These are phyloP conservation scores for Metarhizium anisopliae DNA, from an alignment of 2,329 filamentous ascomycete species.

Conservation along the genomic window DNA sequence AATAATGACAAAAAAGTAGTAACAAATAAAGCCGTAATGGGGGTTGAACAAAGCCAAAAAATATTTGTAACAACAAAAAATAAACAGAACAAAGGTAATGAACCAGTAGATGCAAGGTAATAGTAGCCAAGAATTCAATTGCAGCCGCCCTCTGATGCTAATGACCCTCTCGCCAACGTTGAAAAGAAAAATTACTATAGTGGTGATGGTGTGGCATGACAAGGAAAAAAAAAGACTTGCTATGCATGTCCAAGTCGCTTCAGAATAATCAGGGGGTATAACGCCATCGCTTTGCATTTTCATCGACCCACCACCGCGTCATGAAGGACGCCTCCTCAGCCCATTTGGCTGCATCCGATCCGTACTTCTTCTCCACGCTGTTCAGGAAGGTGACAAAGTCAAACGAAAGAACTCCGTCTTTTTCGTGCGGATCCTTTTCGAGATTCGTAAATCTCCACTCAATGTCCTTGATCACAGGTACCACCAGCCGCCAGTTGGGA, in stretches of 20 bases:
- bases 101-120: not conserved
- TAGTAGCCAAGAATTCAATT: not conserved
- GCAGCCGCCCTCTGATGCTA: no score
- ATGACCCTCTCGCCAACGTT: no score
- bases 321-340: slow-evolving; percentile 22
- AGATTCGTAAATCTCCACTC: slow-evolving; percentile 24
- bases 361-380: slow-evolving; percentile 13
- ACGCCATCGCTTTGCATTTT: slow-evolving; percentile 25
- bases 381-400: slow-evolving; percentile 12
- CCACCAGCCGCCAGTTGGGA: slow-evolving; percentile 14
- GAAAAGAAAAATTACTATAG: no score
- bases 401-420: slow-evolving; percentile 17
- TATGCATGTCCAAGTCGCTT: not conserved
- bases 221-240: not conserved
- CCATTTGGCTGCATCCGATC: slow-evolving; percentile 20
- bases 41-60: not conserved
- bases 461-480: slow-evolving; percentile 15
- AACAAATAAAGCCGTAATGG: no score
- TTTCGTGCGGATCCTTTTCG: slow-evolving; percentile 19
- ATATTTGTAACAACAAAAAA: not conserved
- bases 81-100: not conserved
- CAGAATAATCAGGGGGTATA: slow-evolving; percentile 9
- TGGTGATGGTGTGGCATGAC: not conserved
- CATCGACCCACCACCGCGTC: slow-evolving; percentile 24
- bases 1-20: not conserved